phyloP scores from a whole-genome alignment of 768 basidiomycete genomes.

The Coprinellus aureogranulatus region DNA sequence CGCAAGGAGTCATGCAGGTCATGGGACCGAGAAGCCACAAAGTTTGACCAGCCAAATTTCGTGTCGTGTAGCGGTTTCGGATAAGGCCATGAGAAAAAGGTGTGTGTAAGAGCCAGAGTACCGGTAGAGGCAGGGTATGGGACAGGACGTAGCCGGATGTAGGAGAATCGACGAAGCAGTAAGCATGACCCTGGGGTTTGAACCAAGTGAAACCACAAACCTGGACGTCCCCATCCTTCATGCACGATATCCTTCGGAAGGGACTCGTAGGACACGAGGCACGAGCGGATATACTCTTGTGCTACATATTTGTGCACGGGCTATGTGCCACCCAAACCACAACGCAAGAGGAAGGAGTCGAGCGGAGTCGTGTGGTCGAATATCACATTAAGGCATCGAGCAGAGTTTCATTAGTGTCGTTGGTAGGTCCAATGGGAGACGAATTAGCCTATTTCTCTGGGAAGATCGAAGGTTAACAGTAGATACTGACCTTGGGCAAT shows the following conservation, averaged over 20 bases:
- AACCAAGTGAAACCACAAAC: constrained; percentile 30
- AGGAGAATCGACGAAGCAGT: not conserved
- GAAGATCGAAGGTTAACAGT: too few species aligned
- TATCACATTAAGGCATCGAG: not conserved
- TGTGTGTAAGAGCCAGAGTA: constrained; percentile 1
- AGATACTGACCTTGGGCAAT: constrained; percentile 61
- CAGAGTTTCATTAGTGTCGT: not conserved
- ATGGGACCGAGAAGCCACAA: not conserved
- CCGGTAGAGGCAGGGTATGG: not conserved
- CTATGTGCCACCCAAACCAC: constrained; percentile 32
- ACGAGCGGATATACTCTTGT: constrained; percentile 75
- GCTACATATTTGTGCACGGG: constrained; percentile 63
- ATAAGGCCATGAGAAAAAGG: not conserved
- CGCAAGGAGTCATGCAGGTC: not conserved
- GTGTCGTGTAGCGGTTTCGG: not conserved
- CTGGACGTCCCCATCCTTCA: constrained; percentile 75
- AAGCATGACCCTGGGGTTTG: too few species aligned
- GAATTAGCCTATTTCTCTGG: too few species aligned
- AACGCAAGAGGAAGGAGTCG: too few species aligned
- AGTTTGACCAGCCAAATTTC: not conserved
- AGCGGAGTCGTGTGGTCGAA: too few species aligned
- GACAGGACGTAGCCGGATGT: not conserved
- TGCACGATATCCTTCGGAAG: constrained; percentile 64
- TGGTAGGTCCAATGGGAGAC: too few species aligned
- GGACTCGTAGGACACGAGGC: constrained; percentile 68